Base-by-base conservation (phyloP, 176 grass and related monocot genomes). In the Oryza glumipatula region DNA sequence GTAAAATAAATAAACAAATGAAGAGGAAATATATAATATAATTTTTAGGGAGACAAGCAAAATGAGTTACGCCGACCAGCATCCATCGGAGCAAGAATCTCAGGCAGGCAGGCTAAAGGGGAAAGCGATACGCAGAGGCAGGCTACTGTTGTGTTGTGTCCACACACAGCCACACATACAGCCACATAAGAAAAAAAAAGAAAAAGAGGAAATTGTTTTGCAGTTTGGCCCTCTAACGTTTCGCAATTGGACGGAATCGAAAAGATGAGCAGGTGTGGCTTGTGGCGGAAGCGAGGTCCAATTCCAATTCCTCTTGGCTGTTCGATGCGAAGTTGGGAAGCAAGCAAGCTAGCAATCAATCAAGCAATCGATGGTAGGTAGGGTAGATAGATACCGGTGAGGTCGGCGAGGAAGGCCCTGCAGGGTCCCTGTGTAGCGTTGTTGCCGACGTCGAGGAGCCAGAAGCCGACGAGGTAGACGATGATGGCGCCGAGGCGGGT, bases 381-480 rank as follows among this genome's bases (percentile, higher is more conserved):
- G 1, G 11, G 39, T 41, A 41, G 39, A 8, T 41, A 41, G 7
- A 41, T 8, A 36, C 94, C 68, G 80, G 70, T 67, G 83, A 99
- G 87, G 83, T 93, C 94, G 5, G 90, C 94, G 36, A 95, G 80
- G 72, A 95, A 84, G 26, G 90, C 94, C 14, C 90, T 84, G 88
- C 90, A 91, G 7, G 90, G 90, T 6, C 88, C 94, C 86, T 95
- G 94, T 65, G 88, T 93, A 7, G 86, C 75, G 87, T 91, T 95
- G 87, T 91, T 95, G 6, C 90, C 94, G 11, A 89, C 90, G 72
- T 93, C 90, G 60, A 95, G 83, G 30, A 93, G 87, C 94, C 88
- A 93, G 82, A 95, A 95, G 6, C 94, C 94, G 30, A 95, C 15
- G 21, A 95, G 44, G 81, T 95, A 92, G 48, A 93, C 45, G 79